Base-by-base conservation (phyloP, 2,329 filamentous ascomycete species). In the Sporothrix schenckii region DNA sequence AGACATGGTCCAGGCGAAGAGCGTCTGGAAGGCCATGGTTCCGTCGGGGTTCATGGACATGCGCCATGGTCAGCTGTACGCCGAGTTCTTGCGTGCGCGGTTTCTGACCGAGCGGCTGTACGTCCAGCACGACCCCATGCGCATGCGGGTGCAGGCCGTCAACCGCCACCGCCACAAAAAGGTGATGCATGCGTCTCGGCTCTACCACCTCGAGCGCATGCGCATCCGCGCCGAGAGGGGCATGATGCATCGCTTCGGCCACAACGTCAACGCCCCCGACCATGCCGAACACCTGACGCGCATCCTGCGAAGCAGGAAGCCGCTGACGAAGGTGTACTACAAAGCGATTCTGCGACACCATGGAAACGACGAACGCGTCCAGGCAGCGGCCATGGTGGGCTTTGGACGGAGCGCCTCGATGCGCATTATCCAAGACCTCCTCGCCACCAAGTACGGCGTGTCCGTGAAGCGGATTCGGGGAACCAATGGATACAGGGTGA, bases 91-190 rank as follows among this genome's bases (percentile, higher is more conserved):
- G 72, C 81, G 81, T 71, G 81, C 83, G 4, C 80, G 83, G 1
- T 87, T 83, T 74, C 74, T 85, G 61, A 80, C 81, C 0, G 80
- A 85, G 24, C 79, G 81, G 0, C 67, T 82, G 0, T 86, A 86
- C 75, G 80, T 81, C 41, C 81, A 84, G 65, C 81, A 81, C 50
- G 81, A 85, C 70, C 80, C 81, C 61, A 72, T 77, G 0, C 77
- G 80, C 2, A 77, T 83, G 34, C 79, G 80, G 24, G 74, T 83
- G 49, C 76, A 76, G 2, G 79, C 83, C 2, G 75, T 76, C 19
- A 66, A 74, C 39, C 30, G 72, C 39, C 72, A 73, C 60, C 39
- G 19, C 3, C 47, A 69, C 0, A 66, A 74, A 52, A 39, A 69
- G 7, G 11, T 75, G 47, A 53, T 78, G 56, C 75, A 76, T 27